Percentiles rank a stretch among this genome's conserved stretches.
phyloP scores from a whole-genome alignment of 2,329 filamentous ascomycete genomes.

The Colletotrichum tanaceti region DNA sequence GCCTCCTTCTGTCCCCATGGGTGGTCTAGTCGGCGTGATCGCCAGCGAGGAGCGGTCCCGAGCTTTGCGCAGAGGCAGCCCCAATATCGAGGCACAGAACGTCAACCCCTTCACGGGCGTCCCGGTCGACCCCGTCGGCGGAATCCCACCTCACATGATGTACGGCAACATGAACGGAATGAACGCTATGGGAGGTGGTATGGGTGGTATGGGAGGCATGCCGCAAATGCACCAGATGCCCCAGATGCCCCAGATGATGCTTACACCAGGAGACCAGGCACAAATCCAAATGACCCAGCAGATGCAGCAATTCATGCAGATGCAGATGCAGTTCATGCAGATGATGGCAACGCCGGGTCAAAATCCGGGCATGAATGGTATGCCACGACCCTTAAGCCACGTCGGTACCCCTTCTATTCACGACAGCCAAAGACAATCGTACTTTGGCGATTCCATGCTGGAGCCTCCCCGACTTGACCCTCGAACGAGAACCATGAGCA shows the following conservation, averaged over 20 bases:
- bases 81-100: slow-evolving; percentile 69
- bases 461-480: slow-evolving; percentile 58
- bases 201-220: slow-evolving; percentile 47
- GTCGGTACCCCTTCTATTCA: slow-evolving; percentile 59
- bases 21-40: slow-evolving; percentile 88
- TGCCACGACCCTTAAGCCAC: slow-evolving; percentile 50
- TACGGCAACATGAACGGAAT: slow-evolving; percentile 48
- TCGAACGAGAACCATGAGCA: slow-evolving; percentile 80
- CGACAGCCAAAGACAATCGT: slow-evolving; percentile 57
- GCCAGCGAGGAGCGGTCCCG: slow-evolving; percentile 84
- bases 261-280: slow-evolving; percentile 75
- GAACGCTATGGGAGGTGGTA: slow-evolving; percentile 42
- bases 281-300: slow-evolving; percentile 85
- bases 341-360: slow-evolving; percentile 70
- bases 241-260: slow-evolving; percentile 54
- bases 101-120: slow-evolving; percentile 51
- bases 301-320: slow-evolving; percentile 89
- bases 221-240: slow-evolving; percentile 32
- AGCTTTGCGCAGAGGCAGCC: slow-evolving; percentile 82
- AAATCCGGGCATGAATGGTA: slow-evolving; percentile 44
- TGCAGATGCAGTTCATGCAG: slow-evolving; percentile 96
- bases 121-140: slow-evolving; percentile 61
- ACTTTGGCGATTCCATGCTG: slow-evolving; percentile 59
- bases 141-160: slow-evolving; percentile 60
- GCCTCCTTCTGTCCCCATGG: slow-evolving; percentile 66